These are phyloP conservation scores for Ascochyta rabiei DNA, from an alignment of 2,329 filamentous ascomycete species.

Conservation along the genomic window DNA sequence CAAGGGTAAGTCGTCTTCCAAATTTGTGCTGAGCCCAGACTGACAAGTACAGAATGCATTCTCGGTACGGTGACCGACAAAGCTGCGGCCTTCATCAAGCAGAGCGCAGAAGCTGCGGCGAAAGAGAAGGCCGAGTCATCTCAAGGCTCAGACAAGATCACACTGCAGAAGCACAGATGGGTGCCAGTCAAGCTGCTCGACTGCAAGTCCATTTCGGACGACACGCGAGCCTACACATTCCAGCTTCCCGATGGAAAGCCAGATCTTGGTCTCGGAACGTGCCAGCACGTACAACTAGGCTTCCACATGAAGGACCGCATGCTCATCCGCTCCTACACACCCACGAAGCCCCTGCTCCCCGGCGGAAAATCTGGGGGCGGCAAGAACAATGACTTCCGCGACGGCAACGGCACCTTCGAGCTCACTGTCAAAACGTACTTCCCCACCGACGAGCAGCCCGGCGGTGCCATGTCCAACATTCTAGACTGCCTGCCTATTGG, in stretches of 20 bases:
- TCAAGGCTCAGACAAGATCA: slow-evolving; percentile 38
- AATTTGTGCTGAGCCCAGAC: neutral
- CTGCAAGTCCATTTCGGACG: slow-evolving; percentile 50
- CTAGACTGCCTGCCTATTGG: slow-evolving; percentile 57
- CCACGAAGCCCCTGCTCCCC: slow-evolving; percentile 50
- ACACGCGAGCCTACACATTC: slow-evolving; percentile 57
- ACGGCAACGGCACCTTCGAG: slow-evolving; percentile 27
- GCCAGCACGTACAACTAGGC: slow-evolving; percentile 60
- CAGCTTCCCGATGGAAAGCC: slow-evolving; percentile 48
- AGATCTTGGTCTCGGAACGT: slow-evolving; percentile 57
- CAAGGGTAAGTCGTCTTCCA: slow-evolving; percentile 39
- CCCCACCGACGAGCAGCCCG: slow-evolving; percentile 54
- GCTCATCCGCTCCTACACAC: slow-evolving; percentile 59
- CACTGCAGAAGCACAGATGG: slow-evolving; percentile 56
- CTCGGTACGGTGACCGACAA: slow-evolving; percentile 59
- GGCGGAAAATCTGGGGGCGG: neutral
- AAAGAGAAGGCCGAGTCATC: slow-evolving; percentile 45
- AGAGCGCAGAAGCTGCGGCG: slow-evolving; percentile 50
- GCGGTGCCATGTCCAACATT: slow-evolving; percentile 61
- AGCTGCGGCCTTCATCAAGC: slow-evolving; percentile 54
- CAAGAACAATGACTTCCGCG: slow-evolving; percentile 2
- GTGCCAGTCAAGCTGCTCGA: slow-evolving; percentile 52
- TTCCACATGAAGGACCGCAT: slow-evolving; percentile 60
- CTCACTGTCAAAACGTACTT: slow-evolving; percentile 58
- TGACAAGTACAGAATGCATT: slow-evolving; percentile 52